Evolutionary conservation across 441 rosid species (phyloP), one percentile per base, ranked within the genome.

Genomic region (Euphorbia celastroides): DNA sequence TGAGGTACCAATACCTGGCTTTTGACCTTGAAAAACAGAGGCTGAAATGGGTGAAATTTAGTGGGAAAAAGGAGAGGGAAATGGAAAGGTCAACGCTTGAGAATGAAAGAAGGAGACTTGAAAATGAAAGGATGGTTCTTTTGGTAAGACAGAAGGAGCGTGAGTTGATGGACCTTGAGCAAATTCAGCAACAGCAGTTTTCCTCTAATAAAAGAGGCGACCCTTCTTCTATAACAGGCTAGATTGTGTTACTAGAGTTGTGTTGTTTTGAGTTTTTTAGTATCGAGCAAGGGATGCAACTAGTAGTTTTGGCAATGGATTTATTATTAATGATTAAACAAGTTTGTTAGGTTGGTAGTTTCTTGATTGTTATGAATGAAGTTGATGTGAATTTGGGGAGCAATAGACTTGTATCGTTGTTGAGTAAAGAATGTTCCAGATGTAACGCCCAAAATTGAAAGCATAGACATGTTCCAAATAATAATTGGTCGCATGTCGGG

Each of bases 21-120:
- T 82, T 74, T 20, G 90, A 89, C 78, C 84, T 94, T 10, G 99
- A 94, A 80, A 94, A 87, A 79, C 96, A 86, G 74, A 82, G 94
- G 77, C 61, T 91, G 56, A 91, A 94, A 71, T 94, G 99, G 99
- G 75, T 89, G 72, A 91, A 82, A 65, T 94, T 89, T 62, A 79
- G 92, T 63, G 71, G 88, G 67, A 89, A 85, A 81, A 94, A 94
- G 67, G 97, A 89, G 73, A 82, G 97, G 75, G 97, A 94, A 23
- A 86, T 92, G 98, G 99, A 94, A 79, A 88, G 75, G 42, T 82
- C 87, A 22, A 92, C 82, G 81, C 78, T 94, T 0, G 89, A 86
- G 73, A 94, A 89, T 23, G 86, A 89, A 52, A 70, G 92, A 36
- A 79, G 80, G 60, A 66, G 78, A 69, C 85, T 93, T 0, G 99